Evolutionary conservation across 2,329 filamentous ascomycete genomes (phyloP).

Genomic region (Pestalotiopsis fici): DNA sequence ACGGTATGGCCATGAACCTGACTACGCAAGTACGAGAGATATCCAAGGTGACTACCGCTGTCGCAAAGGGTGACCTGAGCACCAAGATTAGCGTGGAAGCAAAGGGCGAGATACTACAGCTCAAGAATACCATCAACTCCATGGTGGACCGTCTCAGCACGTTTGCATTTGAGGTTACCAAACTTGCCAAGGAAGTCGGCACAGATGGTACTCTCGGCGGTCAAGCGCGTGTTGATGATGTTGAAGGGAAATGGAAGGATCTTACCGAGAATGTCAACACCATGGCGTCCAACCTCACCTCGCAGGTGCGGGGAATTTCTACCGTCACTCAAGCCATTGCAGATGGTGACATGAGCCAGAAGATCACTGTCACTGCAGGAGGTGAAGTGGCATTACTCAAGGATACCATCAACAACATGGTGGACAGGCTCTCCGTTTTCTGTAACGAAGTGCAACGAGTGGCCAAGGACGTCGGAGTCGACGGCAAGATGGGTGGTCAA

Average conservation of each 20-base stretch:
- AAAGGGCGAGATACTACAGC: slow-evolving; percentile 88
- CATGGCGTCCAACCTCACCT: slow-evolving; percentile 69
- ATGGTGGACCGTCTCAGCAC: slow-evolving; percentile 98
- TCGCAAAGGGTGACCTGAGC: slow-evolving; percentile 90
- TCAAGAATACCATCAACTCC: slow-evolving; percentile 98
- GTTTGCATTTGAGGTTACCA: slow-evolving; percentile 95
- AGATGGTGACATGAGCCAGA: slow-evolving; percentile 92
- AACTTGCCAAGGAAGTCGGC: slow-evolving; percentile 92
- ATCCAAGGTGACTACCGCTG: slow-evolving; percentile 92
- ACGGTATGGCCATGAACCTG: slow-evolving; percentile 95
- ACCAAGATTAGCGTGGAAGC: slow-evolving; percentile 96
- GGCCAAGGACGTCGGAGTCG: slow-evolving; percentile 93
- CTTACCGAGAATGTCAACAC: slow-evolving; percentile 88
- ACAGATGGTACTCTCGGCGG: slow-evolving; percentile 94
- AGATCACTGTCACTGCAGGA: slow-evolving; percentile 92
- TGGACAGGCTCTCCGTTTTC: slow-evolving; percentile 91
- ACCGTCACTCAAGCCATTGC: slow-evolving; percentile 94
- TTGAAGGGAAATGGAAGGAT: slow-evolving; percentile 98
- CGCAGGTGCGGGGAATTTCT: slow-evolving; percentile 86
- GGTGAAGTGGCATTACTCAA: slow-evolving; percentile 94
- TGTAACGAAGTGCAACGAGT: slow-evolving; percentile 95
- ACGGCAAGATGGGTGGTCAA: slow-evolving; percentile 98
- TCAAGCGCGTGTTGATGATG: slow-evolving; percentile 90
- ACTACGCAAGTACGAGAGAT: slow-evolving; percentile 98
- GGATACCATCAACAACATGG: slow-evolving; percentile 99